Conservation (phyloP, 78 protist species). For the Chrysochromulina tobinii region DNA sequence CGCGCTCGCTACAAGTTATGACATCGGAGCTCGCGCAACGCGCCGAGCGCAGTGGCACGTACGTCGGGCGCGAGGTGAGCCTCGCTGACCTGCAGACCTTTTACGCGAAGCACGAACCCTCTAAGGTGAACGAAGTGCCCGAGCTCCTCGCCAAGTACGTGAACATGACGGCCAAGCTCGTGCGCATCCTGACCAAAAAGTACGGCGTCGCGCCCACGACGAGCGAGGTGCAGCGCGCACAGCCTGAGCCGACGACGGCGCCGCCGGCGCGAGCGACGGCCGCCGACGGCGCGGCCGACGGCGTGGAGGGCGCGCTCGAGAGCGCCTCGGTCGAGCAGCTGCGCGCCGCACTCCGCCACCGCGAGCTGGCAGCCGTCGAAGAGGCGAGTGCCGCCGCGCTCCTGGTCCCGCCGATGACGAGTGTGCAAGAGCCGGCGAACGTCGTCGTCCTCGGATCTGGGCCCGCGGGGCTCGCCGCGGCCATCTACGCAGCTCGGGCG, state of each 20-base stretch:
- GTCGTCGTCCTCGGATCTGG: conserved; percentile 20
- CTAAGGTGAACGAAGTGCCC: not conserved
- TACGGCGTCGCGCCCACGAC: conserved; percentile 5
- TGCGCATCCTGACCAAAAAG: conserved; percentile 9
- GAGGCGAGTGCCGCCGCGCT: not conserved
- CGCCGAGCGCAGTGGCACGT: not conserved
- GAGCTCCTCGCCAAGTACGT: not conserved
- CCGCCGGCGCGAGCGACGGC: not conserved
- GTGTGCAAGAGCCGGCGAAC: not conserved
- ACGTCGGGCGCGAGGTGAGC: conserved; percentile 8
- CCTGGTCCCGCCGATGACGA: not conserved
- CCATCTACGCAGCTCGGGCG: conserved; percentile 43
- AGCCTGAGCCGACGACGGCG: not conserved
- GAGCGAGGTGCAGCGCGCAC: not conserved
- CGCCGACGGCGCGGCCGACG: no score
- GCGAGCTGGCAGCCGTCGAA: not conserved
- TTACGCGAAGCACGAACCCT: not conserved
- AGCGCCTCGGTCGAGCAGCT: not conserved
- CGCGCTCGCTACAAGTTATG: not conserved
- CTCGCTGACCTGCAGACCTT: not conserved
- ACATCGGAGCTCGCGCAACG: not conserved
- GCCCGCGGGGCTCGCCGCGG: conserved; percentile 50
- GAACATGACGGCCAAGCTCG: conserved; percentile 8
- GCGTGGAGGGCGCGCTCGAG: not conserved
- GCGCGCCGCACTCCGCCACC: not conserved